A percentile compares a stretch with the other conserved stretches of the same genome.
Evolutionary conservation across 192 early-diverging fungal species (phyloP).

Genomic region (Backusella tuberculispora): DNA sequence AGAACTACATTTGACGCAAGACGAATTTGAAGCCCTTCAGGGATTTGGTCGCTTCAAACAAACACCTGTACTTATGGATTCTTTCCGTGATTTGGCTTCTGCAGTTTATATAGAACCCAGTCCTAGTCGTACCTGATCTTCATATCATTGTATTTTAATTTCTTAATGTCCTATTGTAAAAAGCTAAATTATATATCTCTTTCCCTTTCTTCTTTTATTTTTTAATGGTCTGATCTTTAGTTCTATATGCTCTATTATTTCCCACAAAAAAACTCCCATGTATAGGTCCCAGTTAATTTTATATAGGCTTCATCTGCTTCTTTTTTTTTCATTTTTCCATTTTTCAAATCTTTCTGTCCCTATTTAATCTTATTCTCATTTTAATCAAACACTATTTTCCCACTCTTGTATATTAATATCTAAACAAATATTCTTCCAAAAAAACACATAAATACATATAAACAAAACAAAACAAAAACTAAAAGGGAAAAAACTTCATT

Average conservation of each 20-base stretch:
- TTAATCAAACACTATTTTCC: constrained; percentile 2
- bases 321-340: constrained; percentile 1
- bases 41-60: constrained; percentile 40
- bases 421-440: background rate
- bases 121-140: constrained; percentile 11
- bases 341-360: background rate
- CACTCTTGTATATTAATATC: background rate
- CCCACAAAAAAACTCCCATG: background rate
- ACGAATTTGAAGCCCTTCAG: constrained; percentile 45
- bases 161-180: background rate
- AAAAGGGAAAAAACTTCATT: background rate
- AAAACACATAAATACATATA: background rate
- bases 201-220: background rate
- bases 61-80: constrained; percentile 16
- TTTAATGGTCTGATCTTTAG: background rate
- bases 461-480: background rate
- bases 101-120: constrained; percentile 14
- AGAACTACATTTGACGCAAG: constrained; percentile 30
- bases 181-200: background rate
- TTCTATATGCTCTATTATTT: background rate
- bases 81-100: constrained; percentile 18
- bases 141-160: background rate
- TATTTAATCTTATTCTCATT: constrained; percentile 9
- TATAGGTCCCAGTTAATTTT: background rate
- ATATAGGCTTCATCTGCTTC: background rate